A percentile compares a stretch with the other conserved stretches of the same genome.
Evolutionary conservation across 2,329 filamentous ascomycete genomes (phyloP).

Genomic region (Hymenoscyphus repandus): DNA sequence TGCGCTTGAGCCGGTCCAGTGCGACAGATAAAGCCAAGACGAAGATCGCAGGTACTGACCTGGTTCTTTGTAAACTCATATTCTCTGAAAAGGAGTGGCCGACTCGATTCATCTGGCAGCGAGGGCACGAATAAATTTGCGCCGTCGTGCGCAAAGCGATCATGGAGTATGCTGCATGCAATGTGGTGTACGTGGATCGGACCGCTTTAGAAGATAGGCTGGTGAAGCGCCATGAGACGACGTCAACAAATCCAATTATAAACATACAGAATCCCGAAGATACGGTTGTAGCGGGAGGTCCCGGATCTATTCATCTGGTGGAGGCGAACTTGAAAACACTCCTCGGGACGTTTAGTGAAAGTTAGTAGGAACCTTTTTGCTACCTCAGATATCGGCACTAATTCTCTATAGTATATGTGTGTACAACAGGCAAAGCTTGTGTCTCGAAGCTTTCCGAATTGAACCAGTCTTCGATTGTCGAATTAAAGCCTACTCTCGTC

Average conservation of each 20-base stretch:
- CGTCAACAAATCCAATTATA: constrained; percentile 26
- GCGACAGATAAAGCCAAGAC: constrained; percentile 16
- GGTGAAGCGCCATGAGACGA: constrained; percentile 31
- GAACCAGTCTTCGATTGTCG: constrained; percentile 38
- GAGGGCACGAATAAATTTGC: constrained; percentile 18
- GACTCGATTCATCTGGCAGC: constrained; percentile 16
- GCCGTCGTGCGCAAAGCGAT: constrained; percentile 28
- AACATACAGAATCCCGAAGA: constrained; percentile 13
- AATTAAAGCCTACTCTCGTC: constrained; percentile 49
- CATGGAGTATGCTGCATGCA: constrained; percentile 40
- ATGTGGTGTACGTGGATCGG: constrained; percentile 40
- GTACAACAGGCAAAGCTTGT: constrained; percentile 46
- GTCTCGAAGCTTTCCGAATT: constrained; percentile 47
- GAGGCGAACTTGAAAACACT: constrained; percentile 43
- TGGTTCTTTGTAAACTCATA: neutral
- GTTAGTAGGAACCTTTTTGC: constrained; percentile 33
- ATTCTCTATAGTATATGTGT: constrained; percentile 43
- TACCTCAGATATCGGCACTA: constrained; percentile 5
- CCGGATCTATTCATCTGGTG: constrained; percentile 32
- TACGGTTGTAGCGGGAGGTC: constrained; percentile 8
- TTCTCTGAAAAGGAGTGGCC: neutral
- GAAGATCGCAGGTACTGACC: constrained; percentile 11
- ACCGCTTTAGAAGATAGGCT: constrained; percentile 33
- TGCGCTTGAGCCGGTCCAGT: constrained; percentile 23
- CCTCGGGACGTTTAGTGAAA: constrained; percentile 46